Conservation (phyloP, 2,329 filamentous ascomycete species). For the Alternaria sp. region DNA sequence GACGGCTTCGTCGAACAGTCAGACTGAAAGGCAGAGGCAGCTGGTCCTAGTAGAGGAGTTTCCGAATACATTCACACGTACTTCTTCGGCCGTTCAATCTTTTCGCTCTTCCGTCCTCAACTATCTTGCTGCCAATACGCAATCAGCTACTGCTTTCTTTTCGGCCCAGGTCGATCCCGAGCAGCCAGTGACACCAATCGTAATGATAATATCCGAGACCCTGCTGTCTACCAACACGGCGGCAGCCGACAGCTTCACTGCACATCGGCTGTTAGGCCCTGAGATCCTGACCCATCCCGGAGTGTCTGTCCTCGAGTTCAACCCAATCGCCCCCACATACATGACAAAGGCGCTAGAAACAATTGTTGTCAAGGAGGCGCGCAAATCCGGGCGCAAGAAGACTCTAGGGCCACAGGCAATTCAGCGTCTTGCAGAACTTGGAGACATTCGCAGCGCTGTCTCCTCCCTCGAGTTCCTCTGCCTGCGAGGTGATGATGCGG, state of each 20-base stretch:
- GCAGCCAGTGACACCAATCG: constrained; percentile 64
- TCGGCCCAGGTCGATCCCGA: constrained; percentile 28
- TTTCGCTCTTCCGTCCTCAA: constrained; percentile 76
- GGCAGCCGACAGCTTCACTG: constrained; percentile 88
- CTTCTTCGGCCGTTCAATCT: constrained; percentile 53
- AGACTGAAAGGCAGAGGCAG: constrained; percentile 42
- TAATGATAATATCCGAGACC: constrained; percentile 92
- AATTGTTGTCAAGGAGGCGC: constrained; percentile 83
- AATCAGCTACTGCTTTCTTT: constrained; percentile 58
- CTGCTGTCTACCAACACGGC: constrained; percentile 84
- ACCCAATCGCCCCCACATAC: constrained; percentile 84
- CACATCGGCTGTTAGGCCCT: constrained; percentile 84
- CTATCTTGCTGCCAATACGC: constrained; percentile 73
- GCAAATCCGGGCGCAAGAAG: constrained; percentile 74
- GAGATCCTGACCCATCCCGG: constrained; percentile 83
- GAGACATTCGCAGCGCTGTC: constrained; percentile 91
- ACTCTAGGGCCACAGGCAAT: constrained; percentile 81
- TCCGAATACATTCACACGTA: constrained; percentile 56
- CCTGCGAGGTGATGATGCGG: constrained; percentile 76
- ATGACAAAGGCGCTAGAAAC: constrained; percentile 83
- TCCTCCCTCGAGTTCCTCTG: constrained; percentile 93
- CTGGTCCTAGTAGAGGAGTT: constrained; percentile 59
- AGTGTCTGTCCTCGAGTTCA: constrained; percentile 86
- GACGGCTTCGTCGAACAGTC: constrained; percentile 17
- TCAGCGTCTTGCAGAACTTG: constrained; percentile 80